Conservation (phyloP, 495 filamentous ascomycete species). For the Jackrogersella multiformis region DNA sequence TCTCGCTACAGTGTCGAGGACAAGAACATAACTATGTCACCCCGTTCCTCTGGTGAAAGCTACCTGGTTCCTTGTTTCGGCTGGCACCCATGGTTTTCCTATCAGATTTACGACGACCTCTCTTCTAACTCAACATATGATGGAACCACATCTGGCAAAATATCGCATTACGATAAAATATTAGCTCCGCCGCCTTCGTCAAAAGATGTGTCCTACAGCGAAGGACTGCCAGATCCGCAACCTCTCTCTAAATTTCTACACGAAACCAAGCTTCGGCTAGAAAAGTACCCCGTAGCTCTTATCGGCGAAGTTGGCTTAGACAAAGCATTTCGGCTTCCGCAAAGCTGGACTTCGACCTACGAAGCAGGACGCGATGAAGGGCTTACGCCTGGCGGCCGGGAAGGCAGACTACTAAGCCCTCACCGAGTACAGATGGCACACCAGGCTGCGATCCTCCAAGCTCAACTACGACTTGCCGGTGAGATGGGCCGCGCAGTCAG, state of each 20-base stretch:
- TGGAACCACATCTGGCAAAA: slow-evolving; percentile 56
- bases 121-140: slow-evolving; percentile 51
- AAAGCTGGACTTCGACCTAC: slow-evolving; percentile 58
- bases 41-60: slow-evolving; percentile 17
- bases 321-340: slow-evolving; percentile 82
- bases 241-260: slow-evolving; percentile 72
- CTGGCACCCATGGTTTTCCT: slow-evolving; percentile 99
- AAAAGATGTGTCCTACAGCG: slow-evolving; percentile 67
- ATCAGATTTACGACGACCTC: slow-evolving; percentile 79
- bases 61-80: slow-evolving; percentile 84
- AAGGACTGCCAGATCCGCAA: slow-evolving; percentile 73
- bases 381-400: slow-evolving; percentile 80
- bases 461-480: slow-evolving; percentile 87
- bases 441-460: slow-evolving; percentile 76
- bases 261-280: slow-evolving; percentile 70
- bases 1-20: slow-evolving; percentile 50
- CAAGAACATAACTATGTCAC: slow-evolving; percentile 16
- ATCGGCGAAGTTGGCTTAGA: slow-evolving; percentile 93
- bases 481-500: slow-evolving; percentile 82
- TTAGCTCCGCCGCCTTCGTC: slow-evolving; percentile 65
- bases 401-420: slow-evolving; percentile 76
- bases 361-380: slow-evolving; percentile 57
- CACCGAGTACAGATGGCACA: slow-evolving; percentile 81
- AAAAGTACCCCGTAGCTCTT: slow-evolving; percentile 71
- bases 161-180: slow-evolving; percentile 75